Evolutionary conservation across 805 yeast genomes (phyloP).

Genomic region (Ogataea trehaloabstinens): DNA sequence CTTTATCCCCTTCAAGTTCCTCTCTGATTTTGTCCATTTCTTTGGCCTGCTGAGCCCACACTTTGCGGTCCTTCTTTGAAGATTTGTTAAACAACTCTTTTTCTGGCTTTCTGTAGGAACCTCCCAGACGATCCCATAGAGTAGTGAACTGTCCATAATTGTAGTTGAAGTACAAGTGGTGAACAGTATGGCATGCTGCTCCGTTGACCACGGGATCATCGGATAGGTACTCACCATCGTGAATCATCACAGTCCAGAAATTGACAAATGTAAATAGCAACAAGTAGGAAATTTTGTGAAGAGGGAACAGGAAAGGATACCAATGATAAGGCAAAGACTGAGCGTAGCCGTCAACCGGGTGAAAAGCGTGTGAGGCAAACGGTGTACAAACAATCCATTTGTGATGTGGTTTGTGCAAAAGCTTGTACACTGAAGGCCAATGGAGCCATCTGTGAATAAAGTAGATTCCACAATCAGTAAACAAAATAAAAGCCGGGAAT

Average conservation of each 20-base stretch:
- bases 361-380: conserved; percentile 97
- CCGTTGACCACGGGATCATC: conserved; percentile 94
- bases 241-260: conserved; percentile 98
- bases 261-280: conserved; percentile 85
- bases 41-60: conserved; percentile 69
- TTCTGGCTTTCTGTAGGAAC: conserved; percentile 91
- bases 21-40: conserved; percentile 78
- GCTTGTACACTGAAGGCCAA: conserved; percentile 86
- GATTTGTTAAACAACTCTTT: conserved; percentile 72
- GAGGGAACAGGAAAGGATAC: conserved; percentile 88
- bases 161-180: conserved; percentile 95
- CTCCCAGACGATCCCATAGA: conserved; percentile 95
- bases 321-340: conserved; percentile 94
- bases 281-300: conserved; percentile 83
- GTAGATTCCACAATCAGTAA: conserved; percentile 92
- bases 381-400: conserved; percentile 99
- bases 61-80: conserved; percentile 51
- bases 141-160: conserved; percentile 99
- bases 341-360: conserved; percentile 93
- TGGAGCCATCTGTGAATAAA: conserved; percentile 90
- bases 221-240: conserved; percentile 94
- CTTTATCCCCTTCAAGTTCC: conserved; percentile 77
- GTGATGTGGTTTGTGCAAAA: conserved; percentile 94
- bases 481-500: conserved; percentile 76
- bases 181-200: conserved; percentile 97